Percentiles rank a stretch among this genome's conserved stretches.
Conservation (phyloP, 2,329 filamentous ascomycete genomes). For the Lasiodiplodia gonubiensis region DNA sequence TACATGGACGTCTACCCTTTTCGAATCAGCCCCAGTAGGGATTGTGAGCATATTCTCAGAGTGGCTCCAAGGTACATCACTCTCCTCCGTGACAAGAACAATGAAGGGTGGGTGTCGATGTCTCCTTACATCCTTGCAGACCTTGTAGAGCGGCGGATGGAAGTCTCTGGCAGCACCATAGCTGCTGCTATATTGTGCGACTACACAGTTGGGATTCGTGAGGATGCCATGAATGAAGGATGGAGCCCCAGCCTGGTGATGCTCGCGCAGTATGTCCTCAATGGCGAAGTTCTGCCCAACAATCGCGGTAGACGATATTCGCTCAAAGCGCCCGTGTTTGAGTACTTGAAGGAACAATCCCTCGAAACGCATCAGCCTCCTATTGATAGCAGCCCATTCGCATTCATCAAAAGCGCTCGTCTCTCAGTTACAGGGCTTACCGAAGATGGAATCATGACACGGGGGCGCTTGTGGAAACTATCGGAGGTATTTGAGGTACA, state of each 20-base stretch:
- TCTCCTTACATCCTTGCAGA: background rate
- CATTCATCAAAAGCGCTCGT: background rate
- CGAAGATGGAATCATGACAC: background rate
- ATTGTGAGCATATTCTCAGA: no score
- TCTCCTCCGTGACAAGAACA: background rate
- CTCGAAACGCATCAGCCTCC: background rate
- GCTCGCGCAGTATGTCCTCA: background rate
- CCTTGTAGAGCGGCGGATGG: background rate
- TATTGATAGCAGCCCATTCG: background rate
- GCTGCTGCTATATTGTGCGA: background rate
- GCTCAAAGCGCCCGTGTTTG: background rate
- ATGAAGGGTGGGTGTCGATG: background rate
- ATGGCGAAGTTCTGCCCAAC: background rate
- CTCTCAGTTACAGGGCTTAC: background rate
- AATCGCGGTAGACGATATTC: background rate
- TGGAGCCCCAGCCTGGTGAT: background rate
- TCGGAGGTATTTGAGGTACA: background rate
- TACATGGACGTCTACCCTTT: no score
- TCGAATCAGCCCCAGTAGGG: no score
- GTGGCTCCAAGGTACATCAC: background rate
- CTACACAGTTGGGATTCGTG: background rate
- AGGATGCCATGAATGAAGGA: background rate
- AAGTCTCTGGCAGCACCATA: background rate
- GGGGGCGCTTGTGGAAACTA: background rate
- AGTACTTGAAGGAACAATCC: background rate